A percentile compares a stretch with the other conserved stretches of the same genome.
Evolutionary conservation across 495 filamentous ascomycete species (phyloP).

Genomic region (Parachaetomium inaequale): DNA sequence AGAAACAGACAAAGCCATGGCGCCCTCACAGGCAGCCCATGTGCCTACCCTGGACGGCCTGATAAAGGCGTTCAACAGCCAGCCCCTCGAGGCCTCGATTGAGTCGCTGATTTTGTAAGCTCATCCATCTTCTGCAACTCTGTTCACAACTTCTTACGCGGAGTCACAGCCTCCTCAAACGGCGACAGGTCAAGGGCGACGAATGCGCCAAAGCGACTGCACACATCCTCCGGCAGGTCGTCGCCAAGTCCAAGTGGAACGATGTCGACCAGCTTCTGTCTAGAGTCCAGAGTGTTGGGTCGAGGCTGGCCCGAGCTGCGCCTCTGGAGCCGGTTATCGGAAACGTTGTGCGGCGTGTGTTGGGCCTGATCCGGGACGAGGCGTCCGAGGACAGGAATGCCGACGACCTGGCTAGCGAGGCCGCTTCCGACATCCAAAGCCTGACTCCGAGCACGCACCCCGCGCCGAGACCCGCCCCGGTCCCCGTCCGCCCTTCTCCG

Average conservation of each 20-base stretch:
- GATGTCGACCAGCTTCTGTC: constrained; percentile 75
- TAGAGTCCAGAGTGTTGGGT: constrained; percentile 70
- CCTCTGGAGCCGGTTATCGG: constrained; percentile 87
- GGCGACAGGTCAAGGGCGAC: constrained; percentile 81
- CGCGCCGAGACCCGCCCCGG: constrained; percentile 31
- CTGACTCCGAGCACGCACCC: constrained; percentile 42
- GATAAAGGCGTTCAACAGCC: constrained; percentile 60
- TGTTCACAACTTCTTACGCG: constrained; percentile 7
- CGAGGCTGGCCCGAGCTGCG: constrained; percentile 70
- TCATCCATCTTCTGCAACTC: not conserved
- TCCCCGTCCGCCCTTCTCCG: constrained; percentile 37
- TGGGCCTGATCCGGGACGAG: constrained; percentile 89
- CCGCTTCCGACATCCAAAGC: constrained; percentile 33
- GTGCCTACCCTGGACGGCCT: constrained; percentile 71
- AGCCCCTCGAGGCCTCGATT: constrained; percentile 61
- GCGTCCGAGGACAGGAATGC: constrained; percentile 73
- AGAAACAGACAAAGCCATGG: constrained; percentile 32
- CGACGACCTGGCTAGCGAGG: constrained; percentile 50
- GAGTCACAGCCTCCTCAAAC: constrained; percentile 69
- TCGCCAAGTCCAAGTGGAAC: constrained; percentile 65
- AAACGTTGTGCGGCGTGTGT: constrained; percentile 84
- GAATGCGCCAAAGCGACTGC: constrained; percentile 88
- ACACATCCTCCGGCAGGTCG: constrained; percentile 77
- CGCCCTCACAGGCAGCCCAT: constrained; percentile 42
- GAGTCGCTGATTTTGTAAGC: constrained; percentile 75